phyloP scores from a whole-genome alignment of 192 early-diverging fungal species.

The Coemansia sp. region DNA sequence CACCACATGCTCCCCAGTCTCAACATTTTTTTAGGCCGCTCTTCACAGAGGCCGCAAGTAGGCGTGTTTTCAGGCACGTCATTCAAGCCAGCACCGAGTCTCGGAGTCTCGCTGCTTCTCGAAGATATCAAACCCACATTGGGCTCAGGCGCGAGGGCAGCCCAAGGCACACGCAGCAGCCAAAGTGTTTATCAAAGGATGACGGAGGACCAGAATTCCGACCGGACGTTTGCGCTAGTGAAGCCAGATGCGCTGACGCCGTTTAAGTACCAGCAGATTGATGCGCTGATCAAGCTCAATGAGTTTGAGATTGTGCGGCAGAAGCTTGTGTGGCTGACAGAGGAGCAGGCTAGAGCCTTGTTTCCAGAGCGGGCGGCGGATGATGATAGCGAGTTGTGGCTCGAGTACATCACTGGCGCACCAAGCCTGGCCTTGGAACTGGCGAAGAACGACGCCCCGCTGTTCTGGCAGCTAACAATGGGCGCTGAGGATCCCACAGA shows the following conservation, averaged over 20 bases:
- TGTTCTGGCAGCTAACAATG: slow-evolving; percentile 57
- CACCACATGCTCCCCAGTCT: slow-evolving; percentile 35
- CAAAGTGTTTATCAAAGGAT: slow-evolving; percentile 16
- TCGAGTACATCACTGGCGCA: slow-evolving; percentile 56
- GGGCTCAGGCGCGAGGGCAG: not conserved
- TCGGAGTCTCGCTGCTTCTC: slow-evolving; percentile 46
- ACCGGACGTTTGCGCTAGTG: slow-evolving; percentile 60
- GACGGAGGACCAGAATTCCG: slow-evolving; percentile 23
- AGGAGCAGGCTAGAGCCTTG: slow-evolving; percentile 43
- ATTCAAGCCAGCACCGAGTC: slow-evolving; percentile 29
- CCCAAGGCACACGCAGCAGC: slow-evolving; percentile 8
- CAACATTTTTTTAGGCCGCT: slow-evolving; percentile 45
- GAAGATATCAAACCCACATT: slow-evolving; percentile 34
- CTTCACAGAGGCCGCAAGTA: slow-evolving; percentile 39
- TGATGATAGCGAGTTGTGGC: slow-evolving; percentile 39
- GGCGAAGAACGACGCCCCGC: slow-evolving; percentile 54
- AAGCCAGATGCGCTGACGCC: slow-evolving; percentile 61
- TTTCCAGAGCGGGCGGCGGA: slow-evolving; percentile 49
- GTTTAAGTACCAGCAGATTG: slow-evolving; percentile 55
- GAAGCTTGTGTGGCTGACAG: slow-evolving; percentile 55
- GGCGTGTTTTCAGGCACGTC: slow-evolving; percentile 35
- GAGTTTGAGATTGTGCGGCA: slow-evolving; percentile 56
- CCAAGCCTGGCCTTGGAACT: slow-evolving; percentile 59
- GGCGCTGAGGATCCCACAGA: slow-evolving; percentile 53
- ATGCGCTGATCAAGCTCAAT: slow-evolving; percentile 56